Evolutionary conservation across 2,329 filamentous ascomycete species (phyloP), one percentile per base, ranked within the genome.

Genomic region (Penicillium rolfsii): DNA sequence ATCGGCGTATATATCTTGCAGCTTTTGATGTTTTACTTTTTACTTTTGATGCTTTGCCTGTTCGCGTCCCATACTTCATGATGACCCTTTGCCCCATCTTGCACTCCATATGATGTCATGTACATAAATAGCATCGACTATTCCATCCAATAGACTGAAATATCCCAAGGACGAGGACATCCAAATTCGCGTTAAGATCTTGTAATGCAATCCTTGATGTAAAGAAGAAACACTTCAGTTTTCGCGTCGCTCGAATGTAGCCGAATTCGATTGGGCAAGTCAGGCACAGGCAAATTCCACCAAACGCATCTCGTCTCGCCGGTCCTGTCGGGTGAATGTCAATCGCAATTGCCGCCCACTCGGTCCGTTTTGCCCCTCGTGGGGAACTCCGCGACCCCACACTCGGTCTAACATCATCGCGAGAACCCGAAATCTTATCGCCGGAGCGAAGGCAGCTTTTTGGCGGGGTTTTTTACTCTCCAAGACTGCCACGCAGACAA

Each of bases 371-470:
- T 65, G 36, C 53, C 59, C 55, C 57, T 53, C 50, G 59, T 43
- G 62, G 67, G 69, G 63, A 64, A 60, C 56, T 55, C 55, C 33
- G 48, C 5, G 19, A 58, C 61, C 61, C 61, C 61, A 62, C 53
- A 64, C 59, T 75, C 72, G 72, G 73, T 63, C 58, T 16, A 74
- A 69, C 68, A 75, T 71, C 69, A 64, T 48, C 67, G 66, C 73
- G 72, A 74, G 60, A 55, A 9, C 46, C 71, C 70, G 68, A 71
- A 55, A 61, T 67, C 65, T 70, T 67, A 66, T 70, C 64, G 58
- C 61, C 48, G 58, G 43, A 58, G 45, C 50, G 59, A 58, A 62
- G 55, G 24, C 14, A 33, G 33, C 24, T 14, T 41, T 28, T 28
- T 41, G 35, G 43, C 22, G 55, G 33, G 33, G 49, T 24, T 28